Evolutionary conservation across 2,329 filamentous ascomycete genomes (phyloP), one percentile per base, ranked within the genome.

Genomic region (Scopulariopsis brevicaulis): DNA sequence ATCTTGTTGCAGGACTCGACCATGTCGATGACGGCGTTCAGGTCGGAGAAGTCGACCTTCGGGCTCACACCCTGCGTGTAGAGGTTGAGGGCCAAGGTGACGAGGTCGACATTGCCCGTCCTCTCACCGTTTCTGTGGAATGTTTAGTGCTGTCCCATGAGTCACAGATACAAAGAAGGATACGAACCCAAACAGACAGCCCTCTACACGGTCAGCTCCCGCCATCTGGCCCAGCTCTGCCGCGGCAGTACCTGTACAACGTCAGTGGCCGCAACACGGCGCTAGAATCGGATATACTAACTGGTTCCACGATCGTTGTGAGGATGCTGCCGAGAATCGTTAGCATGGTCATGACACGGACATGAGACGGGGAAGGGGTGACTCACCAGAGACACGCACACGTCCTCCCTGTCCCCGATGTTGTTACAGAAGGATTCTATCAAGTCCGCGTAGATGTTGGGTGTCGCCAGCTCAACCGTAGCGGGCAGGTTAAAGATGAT

Each of bases 401-500:
- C 81, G 75, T 91, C 94, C 66, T 96, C 87, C 56, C 92, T 80
- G 71, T 96, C 88, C 0, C 81, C 80, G 68, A 97, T 91, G 69
- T 93, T 80, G 56, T 79, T 83, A 76, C 90, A 96, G 73, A 99
- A 99, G 74, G 90, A 96, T 71, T 99, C 94, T 62, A 99, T 89
- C 74, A 95, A 88, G 68, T 99, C 94, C 55, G 94, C 94, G 70
- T 94, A 99, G 54, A 96, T 82, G 69, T 99, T 99, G 37, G 92
- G 92, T 1, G 94, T 96, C 0, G 90, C 76, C 85, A 96, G 86
- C 74, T 99, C 94, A 40, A 97, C 93, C 0, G 94, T 99, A 1
- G 94, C 93, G 0, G 94, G 93, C 56, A 99, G 80, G 75, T 97
- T 97, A 80, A 99, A 94, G 69, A 99, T 96, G 71, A 99, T 90